Base-by-base conservation (phyloP, 352 stramenopile genomes). In the Pythium angustatum region DNA sequence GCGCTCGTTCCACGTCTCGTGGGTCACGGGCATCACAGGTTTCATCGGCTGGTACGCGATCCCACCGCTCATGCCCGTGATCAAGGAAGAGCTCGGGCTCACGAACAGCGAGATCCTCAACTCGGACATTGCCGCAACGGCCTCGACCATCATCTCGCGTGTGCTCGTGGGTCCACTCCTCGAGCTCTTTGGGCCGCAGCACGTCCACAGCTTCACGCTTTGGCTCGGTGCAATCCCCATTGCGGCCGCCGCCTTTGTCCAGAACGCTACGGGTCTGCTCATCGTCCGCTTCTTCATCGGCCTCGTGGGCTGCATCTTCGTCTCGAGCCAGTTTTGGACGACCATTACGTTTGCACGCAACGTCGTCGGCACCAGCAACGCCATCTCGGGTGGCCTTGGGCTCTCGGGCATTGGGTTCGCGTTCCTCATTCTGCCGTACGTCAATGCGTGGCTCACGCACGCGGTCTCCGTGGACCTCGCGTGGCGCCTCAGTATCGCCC, bases 21-120 rank as follows among this genome's bases (percentile, higher is more conserved):
- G 92, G 91, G 76, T 97, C 24, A 91, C 79, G 43, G 96, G 93
- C 66, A 97, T 98, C 77, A 87, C 83, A 38, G 94, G 93, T 34
- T 98, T 98, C 76, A 81, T 98, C 70, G 91, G 94, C 58, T 98
- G 93, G 91, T 98, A 98, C 73, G 83, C 90, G 36, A 97, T 98
- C 69, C 92, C 94, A 2, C 96, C 96, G 19, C 85, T 99, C 48
- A 90, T 99, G 58, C 82, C 88, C 0, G 83, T 97, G 48, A 96
- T 98, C 66, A 91, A 91, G 69, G 74, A 80, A 10, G 79, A 91
- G 43, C 72, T 99, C 22, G 73, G 62, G 0, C 75, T 98, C 28
- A 94, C 75, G 26, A 94, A 93, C 36, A 68, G 91, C 60, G 41
- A 98, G 57, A 84, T 98, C 30, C 76, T 87, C 54, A 98, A 94